A percentile compares a stretch with the other conserved stretches of the same genome.
Conservation (phyloP, 805 yeast genomes). For the Ogataea angusta region DNA sequence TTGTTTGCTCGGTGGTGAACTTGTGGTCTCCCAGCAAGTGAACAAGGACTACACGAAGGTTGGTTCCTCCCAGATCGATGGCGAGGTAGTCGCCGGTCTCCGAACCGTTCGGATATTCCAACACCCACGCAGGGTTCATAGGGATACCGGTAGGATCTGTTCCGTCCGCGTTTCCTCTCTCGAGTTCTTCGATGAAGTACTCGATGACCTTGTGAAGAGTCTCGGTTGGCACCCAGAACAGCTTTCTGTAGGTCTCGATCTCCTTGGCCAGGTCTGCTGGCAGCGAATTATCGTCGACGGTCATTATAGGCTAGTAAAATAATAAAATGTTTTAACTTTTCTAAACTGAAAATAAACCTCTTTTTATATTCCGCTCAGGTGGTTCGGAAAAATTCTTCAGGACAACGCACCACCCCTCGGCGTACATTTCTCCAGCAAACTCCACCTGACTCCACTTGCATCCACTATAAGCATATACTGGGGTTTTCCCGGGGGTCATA, state of each 20-base stretch:
- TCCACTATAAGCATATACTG: conserved; percentile 1
- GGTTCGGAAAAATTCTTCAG: conserved; percentile 1
- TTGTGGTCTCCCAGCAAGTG: conserved; percentile 67
- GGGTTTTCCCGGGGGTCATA: conserved; percentile 4
- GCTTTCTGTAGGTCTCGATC: conserved; percentile 32
- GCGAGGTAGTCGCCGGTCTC: conserved; percentile 60
- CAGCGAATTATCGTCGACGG: conserved; percentile 6
- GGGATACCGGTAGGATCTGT: conserved; percentile 46
- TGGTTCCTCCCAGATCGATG: conserved; percentile 62
- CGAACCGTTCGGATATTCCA: conserved; percentile 55
- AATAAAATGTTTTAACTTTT: neutral
- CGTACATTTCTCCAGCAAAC: neutral
- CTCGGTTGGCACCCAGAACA: conserved; percentile 42
- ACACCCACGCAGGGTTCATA: conserved; percentile 60
- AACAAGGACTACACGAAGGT: conserved; percentile 53
- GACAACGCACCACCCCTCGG: conserved; percentile 5
- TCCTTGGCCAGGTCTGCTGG: conserved; percentile 34
- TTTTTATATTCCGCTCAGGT: conserved; percentile 3
- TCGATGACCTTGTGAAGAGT: conserved; percentile 43
- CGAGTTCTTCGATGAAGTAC: conserved; percentile 50
- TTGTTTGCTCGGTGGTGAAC: conserved; percentile 85
- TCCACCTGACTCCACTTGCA: conserved; percentile 7
- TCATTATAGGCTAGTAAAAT: conserved; percentile 1
- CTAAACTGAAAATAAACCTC: neutral
- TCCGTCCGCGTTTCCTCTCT: conserved; percentile 54